Base-by-base conservation (phyloP, 768 basidiomycete genomes). In the Russula sp. region DNA sequence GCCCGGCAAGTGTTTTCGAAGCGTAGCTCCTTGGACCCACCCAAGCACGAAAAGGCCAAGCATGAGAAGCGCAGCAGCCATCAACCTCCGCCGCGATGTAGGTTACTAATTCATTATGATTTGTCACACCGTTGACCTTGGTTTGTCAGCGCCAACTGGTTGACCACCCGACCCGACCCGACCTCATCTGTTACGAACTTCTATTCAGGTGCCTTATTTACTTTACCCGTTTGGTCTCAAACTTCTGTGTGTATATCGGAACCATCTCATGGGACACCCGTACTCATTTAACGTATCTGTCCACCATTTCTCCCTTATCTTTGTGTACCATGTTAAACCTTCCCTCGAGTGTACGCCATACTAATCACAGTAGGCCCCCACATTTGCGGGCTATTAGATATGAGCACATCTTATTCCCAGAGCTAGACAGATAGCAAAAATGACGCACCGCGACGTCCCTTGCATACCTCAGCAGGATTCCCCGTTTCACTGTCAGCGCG, bases 311-410 rank as follows among this genome's bases (percentile, higher is more conserved):
- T 9, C 18, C 20, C 11, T 16, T 45, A 29, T 22, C 14, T 39
- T 20, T 9, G 7, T 65, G 25, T 46, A 38, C 48, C n/a, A 47
- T 41, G 49, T 47, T 25, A 7, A n/a, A 25, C 36, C 18, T 29
- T 29, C 46, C 41, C 49, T 7, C 34, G 57, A 36, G 14, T 54
- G 16, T 42, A 29, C 13, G 11, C 39, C 39, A 25, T 47, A 7
- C 52, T 65, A 93, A 72, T 93, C 91, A 68, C 85, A 87, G 74
- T 89, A 92, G 22, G 90, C 91, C 29, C 91, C 91, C 54, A 84
- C 74, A 69, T 79, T 90, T 50, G 91, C 91, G 59, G 90, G 87
- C 91, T 93, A 65, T 42, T 47, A 25, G 34, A 59, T 68, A 53
- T 65, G 58, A 32, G 39, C 56, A 34, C 22, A 56, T 59, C 9